These are phyloP conservation scores for Adiantum capillusveneris DNA, from an alignment of 75 land plant species.

Conservation along the genomic window DNA sequence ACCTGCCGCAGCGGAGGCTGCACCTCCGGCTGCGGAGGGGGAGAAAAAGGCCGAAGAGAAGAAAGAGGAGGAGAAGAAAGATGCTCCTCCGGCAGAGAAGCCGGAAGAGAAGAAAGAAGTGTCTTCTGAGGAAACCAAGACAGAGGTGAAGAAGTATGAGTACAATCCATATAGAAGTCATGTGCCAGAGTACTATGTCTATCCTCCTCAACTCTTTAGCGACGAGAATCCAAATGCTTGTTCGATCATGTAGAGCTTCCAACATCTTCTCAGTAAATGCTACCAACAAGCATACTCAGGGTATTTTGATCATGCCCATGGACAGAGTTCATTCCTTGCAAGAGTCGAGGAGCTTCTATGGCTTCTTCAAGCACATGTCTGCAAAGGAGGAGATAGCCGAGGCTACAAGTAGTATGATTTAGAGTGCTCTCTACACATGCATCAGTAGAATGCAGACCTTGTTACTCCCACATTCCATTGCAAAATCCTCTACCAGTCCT, in stretches of 20 bases:
- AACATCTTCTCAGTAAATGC: too few relatives aligned
- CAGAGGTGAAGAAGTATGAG: slow-evolving; percentile 12
- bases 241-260: slow-evolving; percentile 22
- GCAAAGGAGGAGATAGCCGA: too few relatives aligned
- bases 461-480: too few relatives aligned
- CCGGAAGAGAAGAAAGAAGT: slow-evolving; percentile 35
- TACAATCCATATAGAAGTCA: slow-evolving; percentile 11
- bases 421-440: too few relatives aligned
- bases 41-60: slow-evolving; percentile 28
- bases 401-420: too few relatives aligned
- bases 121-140: neutral
- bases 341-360: too few relatives aligned
- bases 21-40: slow-evolving; percentile 15
- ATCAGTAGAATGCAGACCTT: too few relatives aligned
- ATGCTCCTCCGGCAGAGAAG: slow-evolving; percentile 18
- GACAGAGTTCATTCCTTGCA: too few relatives aligned
- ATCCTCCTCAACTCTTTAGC: slow-evolving; percentile 31
- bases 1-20: slow-evolving; percentile 26
- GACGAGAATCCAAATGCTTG: slow-evolving; percentile 50
- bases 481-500: too few relatives aligned
- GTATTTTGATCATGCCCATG: too few relatives aligned
- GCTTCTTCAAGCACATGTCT: too few relatives aligned
- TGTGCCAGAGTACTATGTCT: slow-evolving; percentile 25
- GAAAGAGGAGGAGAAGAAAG: slow-evolving; percentile 13
- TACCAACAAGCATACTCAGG: too few relatives aligned